Evolutionary conservation across 2,329 filamentous ascomycete genomes (phyloP), one percentile per base, ranked within the genome.

Genomic region (Dryadomyces sulphureus): DNA sequence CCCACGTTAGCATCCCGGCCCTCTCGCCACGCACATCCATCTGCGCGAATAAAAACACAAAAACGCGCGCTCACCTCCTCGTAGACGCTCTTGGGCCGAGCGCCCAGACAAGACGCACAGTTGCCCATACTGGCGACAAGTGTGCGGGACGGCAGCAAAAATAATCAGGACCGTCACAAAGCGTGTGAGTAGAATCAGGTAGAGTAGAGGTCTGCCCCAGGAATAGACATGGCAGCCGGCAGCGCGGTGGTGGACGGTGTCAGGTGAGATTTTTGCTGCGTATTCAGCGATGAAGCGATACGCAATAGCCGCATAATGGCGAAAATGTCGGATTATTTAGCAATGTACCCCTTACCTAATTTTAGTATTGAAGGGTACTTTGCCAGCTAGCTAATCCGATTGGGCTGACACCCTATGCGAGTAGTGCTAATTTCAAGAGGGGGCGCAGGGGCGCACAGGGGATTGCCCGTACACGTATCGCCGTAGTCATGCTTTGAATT

Each of bases 31-130:
- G n/a, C n/a, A n/a, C n/a, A n/a, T n/a, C n/a, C n/a, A n/a, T n/a
- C n/a, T n/a, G n/a, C n/a, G n/a, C n/a, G n/a, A n/a, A n/a, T n/a
- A n/a, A n/a, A n/a, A n/a, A n/a, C n/a, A n/a, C n/a, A n/a, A n/a
- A n/a, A n/a, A n/a, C n/a, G n/a, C n/a, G n/a, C n/a, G 3, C 65
- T 48, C 55, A 77, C 74, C 63, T 79, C 75, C 30, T 77, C 73
- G 48, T 70, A 70, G 27, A 63, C 60, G 51, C 75, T 71, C 52
- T 63, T 65, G 45, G 66, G 64, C 46, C 67, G 66, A 52, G 64
- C 60, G 51, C 76, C 74, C 39, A 81, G 62, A 56, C 77, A 81
- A 47, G 76, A 79, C 50, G 70, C 66, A 60, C 76, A 80, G 59
- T 67, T 67, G 49, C 77, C 77, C 77, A 80, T 80, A 50, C 43